phyloP scores from a whole-genome alignment of 2,329 filamentous ascomycete species.

The Microdochium bolleyi region DNA sequence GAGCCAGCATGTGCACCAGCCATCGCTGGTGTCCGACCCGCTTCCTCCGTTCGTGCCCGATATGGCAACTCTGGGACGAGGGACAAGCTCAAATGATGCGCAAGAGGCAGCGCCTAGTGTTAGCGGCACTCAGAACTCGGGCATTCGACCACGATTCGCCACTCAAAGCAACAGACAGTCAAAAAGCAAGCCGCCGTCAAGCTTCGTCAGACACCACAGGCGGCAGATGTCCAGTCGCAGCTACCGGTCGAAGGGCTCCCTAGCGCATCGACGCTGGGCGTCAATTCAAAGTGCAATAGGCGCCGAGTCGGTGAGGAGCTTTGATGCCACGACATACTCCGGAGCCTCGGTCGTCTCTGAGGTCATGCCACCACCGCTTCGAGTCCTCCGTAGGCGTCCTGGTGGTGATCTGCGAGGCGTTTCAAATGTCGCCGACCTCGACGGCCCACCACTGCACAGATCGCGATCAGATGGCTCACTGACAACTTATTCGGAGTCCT shows the following conservation, averaged over 20 bases:
- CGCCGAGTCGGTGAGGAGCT: conserved; percentile 44
- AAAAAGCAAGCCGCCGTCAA: conserved; percentile 23
- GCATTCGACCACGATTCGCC: conserved; percentile 18
- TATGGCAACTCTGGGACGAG: conserved; percentile 28
- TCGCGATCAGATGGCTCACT: conserved; percentile 53
- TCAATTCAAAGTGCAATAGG: conserved; percentile 52
- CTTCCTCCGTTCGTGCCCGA: conserved; percentile 41
- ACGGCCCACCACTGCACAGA: conserved; percentile 37
- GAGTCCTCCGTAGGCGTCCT: conserved; percentile 62
- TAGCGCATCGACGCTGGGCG: conserved; percentile 46
- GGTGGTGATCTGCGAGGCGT: conserved; percentile 68
- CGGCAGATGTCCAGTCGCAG: conserved; percentile 40
- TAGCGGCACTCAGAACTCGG: conserved; percentile 7
- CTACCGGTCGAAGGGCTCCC: conserved; percentile 39
- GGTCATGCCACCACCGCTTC: conserved; percentile 42
- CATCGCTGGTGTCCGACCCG: conserved; percentile 27
- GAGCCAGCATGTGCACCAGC: conserved; percentile 33
- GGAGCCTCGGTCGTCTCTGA: conserved; percentile 40
- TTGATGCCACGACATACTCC: conserved; percentile 52
- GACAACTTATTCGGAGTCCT: conserved; percentile 51
- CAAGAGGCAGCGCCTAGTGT: neutral
- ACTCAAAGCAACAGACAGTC: conserved; percentile 15
- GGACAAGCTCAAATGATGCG: conserved; percentile 1
- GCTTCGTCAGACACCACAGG: conserved; percentile 27
- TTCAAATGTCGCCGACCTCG: conserved; percentile 55